Evolutionary conservation across 306 rosid genomes (phyloP).

Genomic region (Argentina anserina): DNA sequence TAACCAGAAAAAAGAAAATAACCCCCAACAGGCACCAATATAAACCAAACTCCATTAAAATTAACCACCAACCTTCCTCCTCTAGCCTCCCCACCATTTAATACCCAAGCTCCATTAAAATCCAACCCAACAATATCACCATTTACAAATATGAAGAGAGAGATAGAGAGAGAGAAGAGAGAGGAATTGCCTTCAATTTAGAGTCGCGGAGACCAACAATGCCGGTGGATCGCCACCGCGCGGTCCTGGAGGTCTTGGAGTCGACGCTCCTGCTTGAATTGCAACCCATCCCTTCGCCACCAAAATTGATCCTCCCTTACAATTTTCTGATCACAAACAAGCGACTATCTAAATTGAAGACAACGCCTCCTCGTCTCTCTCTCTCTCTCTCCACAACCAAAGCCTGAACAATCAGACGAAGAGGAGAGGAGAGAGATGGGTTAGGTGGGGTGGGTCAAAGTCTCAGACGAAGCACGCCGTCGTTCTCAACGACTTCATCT

Average conservation of each 20-base stretch:
- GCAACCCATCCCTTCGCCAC: conserved; percentile 56
- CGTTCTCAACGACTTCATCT: neutral
- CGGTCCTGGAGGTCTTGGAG: conserved; percentile 48
- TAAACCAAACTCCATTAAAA: neutral
- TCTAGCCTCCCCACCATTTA: neutral
- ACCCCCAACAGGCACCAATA: neutral
- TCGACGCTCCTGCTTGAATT: conserved; percentile 51
- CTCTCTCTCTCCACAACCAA: neutral
- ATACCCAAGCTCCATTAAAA: neutral
- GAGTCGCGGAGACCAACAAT: conserved; percentile 86
- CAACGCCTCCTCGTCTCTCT: neutral
- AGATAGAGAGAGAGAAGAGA: neutral
- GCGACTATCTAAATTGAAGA: neutral
- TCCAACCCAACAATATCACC: neutral
- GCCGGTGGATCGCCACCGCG: conserved; percentile 97
- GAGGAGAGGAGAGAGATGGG: conserved; percentile 9
- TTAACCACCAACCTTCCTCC: neutral
- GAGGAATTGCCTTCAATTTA: conserved; percentile 64
- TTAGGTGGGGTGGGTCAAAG: conserved; percentile 7
- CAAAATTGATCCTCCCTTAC: conserved; percentile 9
- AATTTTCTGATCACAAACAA: neutral
- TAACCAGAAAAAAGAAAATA: neutral
- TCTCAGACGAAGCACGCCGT: neutral
- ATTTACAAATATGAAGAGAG: neutral
- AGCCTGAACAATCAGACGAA: neutral